Conservation (phyloP, 805 yeast genomes). For the Blastobotrys chiropterorum region DNA sequence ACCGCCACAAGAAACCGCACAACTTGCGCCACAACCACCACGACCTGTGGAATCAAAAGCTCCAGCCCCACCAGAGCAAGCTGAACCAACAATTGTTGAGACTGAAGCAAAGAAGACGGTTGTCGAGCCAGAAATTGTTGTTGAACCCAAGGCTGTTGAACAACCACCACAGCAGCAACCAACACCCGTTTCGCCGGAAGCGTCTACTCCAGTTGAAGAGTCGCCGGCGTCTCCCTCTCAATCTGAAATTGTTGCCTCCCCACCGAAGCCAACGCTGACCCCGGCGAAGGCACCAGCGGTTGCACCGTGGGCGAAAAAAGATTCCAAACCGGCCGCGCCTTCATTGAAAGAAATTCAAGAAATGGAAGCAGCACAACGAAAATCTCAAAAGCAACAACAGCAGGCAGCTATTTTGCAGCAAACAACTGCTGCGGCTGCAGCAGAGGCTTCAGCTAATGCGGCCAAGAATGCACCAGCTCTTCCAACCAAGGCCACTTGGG, state of each 20-base stretch:
- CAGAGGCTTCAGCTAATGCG: slow-evolving; percentile 1
- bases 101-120: background rate
- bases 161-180: background rate
- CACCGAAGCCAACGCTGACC: background rate
- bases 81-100: background rate
- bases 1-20: background rate
- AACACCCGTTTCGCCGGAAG: background rate
- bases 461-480: slow-evolving; percentile 12
- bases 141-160: background rate
- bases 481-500: slow-evolving; percentile 26
- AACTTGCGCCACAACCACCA: background rate
- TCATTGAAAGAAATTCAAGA: slow-evolving; percentile 31
- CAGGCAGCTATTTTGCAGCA: slow-evolving; percentile 14
- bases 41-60: too few relatives aligned
- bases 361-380: slow-evolving; percentile 24
- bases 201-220: background rate
- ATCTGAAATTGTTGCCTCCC: background rate
- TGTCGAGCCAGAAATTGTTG: background rate
- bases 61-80: too few relatives aligned
- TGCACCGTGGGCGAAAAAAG: slow-evolving; percentile 25
- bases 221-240: slow-evolving; percentile 6
- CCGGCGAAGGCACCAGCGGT: slow-evolving; percentile 11
- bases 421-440: slow-evolving; percentile 6
- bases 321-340: slow-evolving; percentile 13
- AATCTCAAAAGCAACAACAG: slow-evolving; percentile 15